Evolutionary conservation across 1,139 yeast species (phyloP), one percentile per base, ranked within the genome.

Genomic region (Ogataea hybrid): DNA sequence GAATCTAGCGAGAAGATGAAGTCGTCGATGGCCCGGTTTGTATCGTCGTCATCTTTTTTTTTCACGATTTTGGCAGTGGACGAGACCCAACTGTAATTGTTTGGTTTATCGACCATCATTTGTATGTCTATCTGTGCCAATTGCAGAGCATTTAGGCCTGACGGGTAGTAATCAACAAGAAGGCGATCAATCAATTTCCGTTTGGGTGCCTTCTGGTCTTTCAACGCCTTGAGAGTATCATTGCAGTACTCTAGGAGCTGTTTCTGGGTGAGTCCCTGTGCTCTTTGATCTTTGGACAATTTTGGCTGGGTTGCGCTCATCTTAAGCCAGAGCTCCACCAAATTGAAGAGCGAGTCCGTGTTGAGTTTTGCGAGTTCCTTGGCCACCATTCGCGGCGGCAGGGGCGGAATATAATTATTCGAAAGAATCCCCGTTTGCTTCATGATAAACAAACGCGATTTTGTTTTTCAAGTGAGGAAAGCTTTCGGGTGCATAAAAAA

Each of bases 121-220:
- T 80, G 84, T 44, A 84, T 76, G 53, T 86, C 95, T 7, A 84
- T 64, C 50, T 84, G 90, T 0, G 95, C 84, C 35, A 81, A 59
- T 56, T 86, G 95, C 15, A 79, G 68, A 6, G 84, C 61, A 52
- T 81, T 84, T 37, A 85, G 61, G 0, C 95, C 95, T 3, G 65
- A 54, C 1, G 75, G 68, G 80, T 89, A 85, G 54, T 69, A 77
- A 27, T 79, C 79, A 29, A 66, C 68, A 7, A 81, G 48, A 11
- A 83, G 64, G 36, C 64, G 63, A 45, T 79, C 82, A 2, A 80
- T 64, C 10, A 81, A 54, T 43, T 65, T 67, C 33, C 70, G 57
- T 52, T 79, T 81, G 10, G 72, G 58, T 1, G 59, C 41, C 25
- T 47, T 49, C 23, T 45, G 36, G 2, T 31, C 20, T 47, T 54